Percentiles rank a stretch among this genome's conserved stretches.
These are phyloP conservation scores for Collybiopsis confluens DNA, from an alignment of 768 basidiomycete species.

Conservation along the genomic window DNA sequence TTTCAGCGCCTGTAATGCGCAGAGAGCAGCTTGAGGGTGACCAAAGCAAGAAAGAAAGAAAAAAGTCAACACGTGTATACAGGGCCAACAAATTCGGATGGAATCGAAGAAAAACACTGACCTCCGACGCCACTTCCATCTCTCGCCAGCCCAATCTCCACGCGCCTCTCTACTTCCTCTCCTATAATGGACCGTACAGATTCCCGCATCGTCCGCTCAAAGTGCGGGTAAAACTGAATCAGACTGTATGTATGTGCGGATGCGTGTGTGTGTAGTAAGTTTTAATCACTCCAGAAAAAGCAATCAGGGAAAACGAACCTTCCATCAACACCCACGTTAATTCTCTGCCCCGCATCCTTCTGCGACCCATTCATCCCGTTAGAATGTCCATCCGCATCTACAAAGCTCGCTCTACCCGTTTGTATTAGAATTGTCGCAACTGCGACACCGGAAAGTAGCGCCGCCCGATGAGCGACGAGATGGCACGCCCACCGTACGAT, in stretches of 20 bases:
- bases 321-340: conserved; percentile 90
- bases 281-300: no score
- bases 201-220: conserved; percentile 68
- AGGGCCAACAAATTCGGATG: neutral
- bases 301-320: conserved; percentile 46
- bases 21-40: conserved; percentile 59
- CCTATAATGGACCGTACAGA: conserved; percentile 78
- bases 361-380: conserved; percentile 2
- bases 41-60: conserved; percentile 6
- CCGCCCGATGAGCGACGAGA: conserved; percentile 78
- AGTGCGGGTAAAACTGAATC: conserved; percentile 89
- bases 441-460: conserved; percentile 79
- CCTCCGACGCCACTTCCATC: conserved; percentile 98
- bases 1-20: conserved; percentile 82
- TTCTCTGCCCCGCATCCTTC: conserved; percentile 36
- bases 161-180: conserved; percentile 69
- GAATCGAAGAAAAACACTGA: conserved; percentile 34
- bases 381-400: conserved; percentile 31
- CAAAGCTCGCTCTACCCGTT: conserved; percentile 61
- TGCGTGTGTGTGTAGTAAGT: no score
- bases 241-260: conserved; percentile 45
- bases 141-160: conserved; percentile 90
- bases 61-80: neutral
- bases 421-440: conserved; percentile 84
- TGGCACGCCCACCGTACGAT: conserved; percentile 79